Percentiles rank a stretch among this genome's conserved stretches.
phyloP scores from a whole-genome alignment of 768 basidiomycete species.

The Melanogaster broomeanus region DNA sequence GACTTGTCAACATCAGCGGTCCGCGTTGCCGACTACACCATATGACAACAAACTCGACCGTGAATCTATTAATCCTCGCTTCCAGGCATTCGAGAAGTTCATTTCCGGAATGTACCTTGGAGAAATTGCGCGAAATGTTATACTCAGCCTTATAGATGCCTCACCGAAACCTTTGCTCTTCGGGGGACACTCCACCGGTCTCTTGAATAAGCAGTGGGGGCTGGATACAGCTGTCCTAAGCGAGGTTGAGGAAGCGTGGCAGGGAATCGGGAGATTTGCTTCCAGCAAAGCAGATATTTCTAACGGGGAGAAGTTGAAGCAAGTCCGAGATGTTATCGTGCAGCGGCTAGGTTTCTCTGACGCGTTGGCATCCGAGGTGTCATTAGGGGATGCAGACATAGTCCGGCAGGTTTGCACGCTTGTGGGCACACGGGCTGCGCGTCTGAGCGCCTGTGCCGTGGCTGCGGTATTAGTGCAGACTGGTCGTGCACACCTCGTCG shows the following conservation, averaged over 20 bases:
- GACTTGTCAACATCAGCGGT: conserved; percentile 51
- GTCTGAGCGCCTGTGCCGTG: conserved; percentile 83
- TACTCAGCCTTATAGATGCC: conserved; percentile 81
- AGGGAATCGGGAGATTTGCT: conserved; percentile 38
- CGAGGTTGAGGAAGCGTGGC: conserved; percentile 77
- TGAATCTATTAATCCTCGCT: conserved; percentile 88
- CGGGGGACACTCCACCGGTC: conserved; percentile 68
- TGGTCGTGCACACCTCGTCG: conserved; percentile 55
- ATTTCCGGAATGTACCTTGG: conserved; percentile 99
- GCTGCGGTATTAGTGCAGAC: conserved; percentile 88
- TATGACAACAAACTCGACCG: conserved; percentile 94
- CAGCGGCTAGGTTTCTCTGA: conserved; percentile 60
- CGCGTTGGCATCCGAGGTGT: conserved; percentile 42
- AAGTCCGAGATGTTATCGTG: conserved; percentile 61
- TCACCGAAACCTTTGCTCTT: conserved; percentile 75
- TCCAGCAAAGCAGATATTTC: conserved; percentile 19
- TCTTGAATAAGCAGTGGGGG: conserved; percentile 89
- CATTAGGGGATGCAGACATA: conserved; percentile 66
- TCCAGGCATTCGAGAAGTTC: conserved; percentile 97
- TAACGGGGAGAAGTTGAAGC: conserved; percentile 43
- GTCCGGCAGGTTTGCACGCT: conserved; percentile 79
- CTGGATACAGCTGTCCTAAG: conserved; percentile 94
- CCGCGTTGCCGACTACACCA: conserved; percentile 81
- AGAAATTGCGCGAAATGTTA: conserved; percentile 85
- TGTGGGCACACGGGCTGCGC: conserved; percentile 81